A percentile compares a stretch with the other conserved stretches of the same genome.
phyloP scores from a whole-genome alignment of 2,329 filamentous ascomycete species.

The Cyanodermella asteris region DNA sequence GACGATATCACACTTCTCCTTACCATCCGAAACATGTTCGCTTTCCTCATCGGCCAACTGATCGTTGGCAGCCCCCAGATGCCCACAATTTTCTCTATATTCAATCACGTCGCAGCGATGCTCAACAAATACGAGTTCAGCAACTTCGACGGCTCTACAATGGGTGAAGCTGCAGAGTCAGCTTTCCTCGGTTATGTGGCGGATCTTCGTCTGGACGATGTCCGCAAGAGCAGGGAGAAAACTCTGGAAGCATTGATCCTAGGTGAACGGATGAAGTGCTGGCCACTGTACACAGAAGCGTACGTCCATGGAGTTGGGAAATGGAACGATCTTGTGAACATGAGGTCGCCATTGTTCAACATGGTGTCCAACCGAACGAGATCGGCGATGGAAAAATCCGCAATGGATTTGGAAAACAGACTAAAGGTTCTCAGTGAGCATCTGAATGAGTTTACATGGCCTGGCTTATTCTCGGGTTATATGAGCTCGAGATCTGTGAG shows the following conservation, averaged over 20 bases:
- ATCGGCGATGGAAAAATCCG: constrained; percentile 61
- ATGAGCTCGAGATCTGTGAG: constrained; percentile 60
- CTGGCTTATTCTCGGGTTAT: constrained; percentile 67
- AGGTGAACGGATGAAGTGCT: constrained; percentile 65
- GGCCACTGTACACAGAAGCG: constrained; percentile 68
- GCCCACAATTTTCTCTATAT: constrained; percentile 34
- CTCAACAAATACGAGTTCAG: constrained; percentile 36
- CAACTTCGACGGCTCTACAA: constrained; percentile 41
- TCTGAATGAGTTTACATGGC: constrained; percentile 78
- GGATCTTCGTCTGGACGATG: constrained; percentile 55
- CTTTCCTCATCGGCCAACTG: constrained; percentile 39
- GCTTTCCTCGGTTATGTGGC: constrained; percentile 43
- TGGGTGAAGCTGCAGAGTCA: constrained; percentile 34
- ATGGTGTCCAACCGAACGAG: constrained; percentile 50
- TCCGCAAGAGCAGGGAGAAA: constrained; percentile 64
- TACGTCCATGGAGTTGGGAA: constrained; percentile 84
- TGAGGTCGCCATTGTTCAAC: constrained; percentile 46
- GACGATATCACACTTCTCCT: constrained; percentile 35
- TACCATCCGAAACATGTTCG: constrained; percentile 40
- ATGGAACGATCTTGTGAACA: constrained; percentile 47
- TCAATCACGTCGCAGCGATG: constrained; percentile 36
- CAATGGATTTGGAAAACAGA: constrained; percentile 55
- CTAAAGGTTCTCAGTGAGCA: constrained; percentile 48
- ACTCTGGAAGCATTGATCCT: constrained; percentile 77
- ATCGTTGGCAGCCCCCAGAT: constrained; percentile 35